phyloP scores from a whole-genome alignment of 805 yeast species.

The Cyberlindnera nakhonratchasimensis region DNA sequence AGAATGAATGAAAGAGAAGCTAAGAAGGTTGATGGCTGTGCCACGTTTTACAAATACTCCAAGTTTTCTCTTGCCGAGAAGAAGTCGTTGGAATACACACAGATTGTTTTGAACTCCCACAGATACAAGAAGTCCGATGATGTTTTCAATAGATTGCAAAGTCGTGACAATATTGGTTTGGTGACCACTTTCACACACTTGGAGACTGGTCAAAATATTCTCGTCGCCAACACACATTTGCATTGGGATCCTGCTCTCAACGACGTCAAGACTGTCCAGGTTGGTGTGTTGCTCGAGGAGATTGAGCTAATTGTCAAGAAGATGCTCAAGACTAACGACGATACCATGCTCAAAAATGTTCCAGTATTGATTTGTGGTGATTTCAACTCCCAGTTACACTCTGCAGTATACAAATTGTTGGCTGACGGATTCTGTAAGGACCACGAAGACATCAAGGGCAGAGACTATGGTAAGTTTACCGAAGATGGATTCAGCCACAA shows the following conservation, averaged over 20 bases:
- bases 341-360: constrained; percentile 48
- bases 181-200: constrained; percentile 70
- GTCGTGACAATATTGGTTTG: constrained; percentile 89
- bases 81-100: constrained; percentile 76
- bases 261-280: constrained; percentile 95
- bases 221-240: constrained; percentile 87
- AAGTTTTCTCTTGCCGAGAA: constrained; percentile 71
- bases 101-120: constrained; percentile 74
- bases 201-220: constrained; percentile 65
- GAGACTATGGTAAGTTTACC: constrained; percentile 89
- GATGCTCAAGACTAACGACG: constrained; percentile 33
- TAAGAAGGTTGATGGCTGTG: constrained; percentile 96
- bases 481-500: constrained; percentile 83
- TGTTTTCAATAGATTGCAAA: constrained; percentile 92
- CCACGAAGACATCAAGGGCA: constrained; percentile 78
- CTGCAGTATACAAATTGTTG: constrained; percentile 90
- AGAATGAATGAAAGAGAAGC: constrained; percentile 81
- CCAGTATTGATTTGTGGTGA: constrained; percentile 94
- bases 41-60: constrained; percentile 73
- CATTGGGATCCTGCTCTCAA: constrained; percentile 98
- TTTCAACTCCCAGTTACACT: constrained; percentile 80
- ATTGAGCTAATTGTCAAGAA: constrained; percentile 58
- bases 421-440: constrained; percentile 75
- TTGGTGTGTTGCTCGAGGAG: constrained; percentile 87
- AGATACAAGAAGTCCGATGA: constrained; percentile 92